Conservation (phyloP, 1,284 basidiomycete genomes). For the Ceratobasidium sp. region DNA sequence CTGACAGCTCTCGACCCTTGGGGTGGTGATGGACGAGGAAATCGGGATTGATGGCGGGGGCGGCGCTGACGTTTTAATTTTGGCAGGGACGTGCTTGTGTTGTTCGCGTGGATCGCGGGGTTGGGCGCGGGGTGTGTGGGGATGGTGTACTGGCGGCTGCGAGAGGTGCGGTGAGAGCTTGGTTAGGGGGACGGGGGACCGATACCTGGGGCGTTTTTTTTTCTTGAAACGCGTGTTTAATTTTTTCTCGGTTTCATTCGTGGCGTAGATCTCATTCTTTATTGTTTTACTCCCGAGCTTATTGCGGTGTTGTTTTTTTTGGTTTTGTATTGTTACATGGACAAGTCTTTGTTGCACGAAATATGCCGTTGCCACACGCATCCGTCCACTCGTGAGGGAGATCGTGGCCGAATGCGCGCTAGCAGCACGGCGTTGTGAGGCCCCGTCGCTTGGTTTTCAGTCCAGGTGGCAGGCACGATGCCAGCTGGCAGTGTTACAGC, state of each 20-base stretch:
- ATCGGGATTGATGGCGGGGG: neutral
- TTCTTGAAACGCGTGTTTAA: neutral
- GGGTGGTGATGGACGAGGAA: neutral
- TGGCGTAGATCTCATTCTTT: neutral
- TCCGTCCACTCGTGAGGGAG: neutral
- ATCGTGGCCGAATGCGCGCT: neutral
- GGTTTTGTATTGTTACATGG: neutral
- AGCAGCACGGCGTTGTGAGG: neutral
- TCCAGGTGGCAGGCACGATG: constrained; percentile 22
- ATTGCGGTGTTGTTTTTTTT: neutral
- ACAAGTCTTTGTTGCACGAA: neutral
- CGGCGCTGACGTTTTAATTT: neutral
- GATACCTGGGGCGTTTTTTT: neutral
- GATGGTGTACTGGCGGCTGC: constrained; percentile 75
- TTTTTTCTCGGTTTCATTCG: neutral
- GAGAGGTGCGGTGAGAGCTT: constrained; percentile 64
- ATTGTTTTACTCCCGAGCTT: neutral
- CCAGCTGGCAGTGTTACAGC: neutral
- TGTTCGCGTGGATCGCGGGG: constrained; percentile 83
- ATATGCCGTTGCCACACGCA: neutral
- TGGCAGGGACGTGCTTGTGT: constrained; percentile 73
- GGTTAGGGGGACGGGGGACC: neutral
- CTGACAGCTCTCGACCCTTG: too few relatives aligned
- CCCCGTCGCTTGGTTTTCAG: neutral
- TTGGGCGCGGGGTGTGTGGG: constrained; percentile 73